Evolutionary conservation across 331 rosid genomes (phyloP).

Genomic region (Arachis monticola): DNA sequence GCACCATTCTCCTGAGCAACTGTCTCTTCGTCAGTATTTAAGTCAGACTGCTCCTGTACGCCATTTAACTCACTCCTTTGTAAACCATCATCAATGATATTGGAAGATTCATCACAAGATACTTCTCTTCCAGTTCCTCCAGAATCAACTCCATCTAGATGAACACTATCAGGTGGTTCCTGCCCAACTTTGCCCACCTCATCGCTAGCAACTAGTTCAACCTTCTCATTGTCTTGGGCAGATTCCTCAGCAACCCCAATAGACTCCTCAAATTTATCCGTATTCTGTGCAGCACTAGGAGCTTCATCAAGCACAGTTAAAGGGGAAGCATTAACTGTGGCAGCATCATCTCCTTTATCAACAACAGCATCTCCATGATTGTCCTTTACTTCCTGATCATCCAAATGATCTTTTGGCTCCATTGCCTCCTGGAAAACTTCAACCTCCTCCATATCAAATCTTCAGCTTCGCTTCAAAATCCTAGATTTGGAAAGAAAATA

Average conservation of each 20-base stretch:
- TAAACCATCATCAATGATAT: conserved; percentile 34
- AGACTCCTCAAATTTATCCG: conserved; percentile 61
- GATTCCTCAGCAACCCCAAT: conserved; percentile 31
- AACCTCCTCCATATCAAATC: conserved; percentile 65
- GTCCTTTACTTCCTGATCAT: conserved; percentile 41
- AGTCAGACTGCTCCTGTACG: conserved; percentile 44
- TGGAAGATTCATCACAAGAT: conserved; percentile 35
- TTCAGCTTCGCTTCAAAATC: conserved; percentile 45
- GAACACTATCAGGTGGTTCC: conserved; percentile 38
- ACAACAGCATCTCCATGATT: conserved; percentile 22
- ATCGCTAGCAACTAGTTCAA: conserved; percentile 29
- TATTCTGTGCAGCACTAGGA: conserved; percentile 38
- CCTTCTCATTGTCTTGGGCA: conserved; percentile 34
- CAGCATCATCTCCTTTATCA: conserved; percentile 33
- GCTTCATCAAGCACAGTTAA: conserved; percentile 39
- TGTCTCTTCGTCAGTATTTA: conserved; percentile 38
- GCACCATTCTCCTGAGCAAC: conserved; percentile 41
- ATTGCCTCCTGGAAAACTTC: conserved; percentile 66
- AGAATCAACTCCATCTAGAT: conserved; percentile 44
- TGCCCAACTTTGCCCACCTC: conserved; percentile 32
- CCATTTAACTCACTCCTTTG: conserved; percentile 37
- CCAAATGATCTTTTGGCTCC: conserved; percentile 39
- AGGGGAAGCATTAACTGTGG: conserved; percentile 13
- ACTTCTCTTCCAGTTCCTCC: conserved; percentile 45
- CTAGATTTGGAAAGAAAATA: conserved; percentile 54